Evolutionary conservation across 2,329 filamentous ascomycete species (phyloP), one percentile per base, ranked within the genome.

Genomic region (Drechslera avenae): DNA sequence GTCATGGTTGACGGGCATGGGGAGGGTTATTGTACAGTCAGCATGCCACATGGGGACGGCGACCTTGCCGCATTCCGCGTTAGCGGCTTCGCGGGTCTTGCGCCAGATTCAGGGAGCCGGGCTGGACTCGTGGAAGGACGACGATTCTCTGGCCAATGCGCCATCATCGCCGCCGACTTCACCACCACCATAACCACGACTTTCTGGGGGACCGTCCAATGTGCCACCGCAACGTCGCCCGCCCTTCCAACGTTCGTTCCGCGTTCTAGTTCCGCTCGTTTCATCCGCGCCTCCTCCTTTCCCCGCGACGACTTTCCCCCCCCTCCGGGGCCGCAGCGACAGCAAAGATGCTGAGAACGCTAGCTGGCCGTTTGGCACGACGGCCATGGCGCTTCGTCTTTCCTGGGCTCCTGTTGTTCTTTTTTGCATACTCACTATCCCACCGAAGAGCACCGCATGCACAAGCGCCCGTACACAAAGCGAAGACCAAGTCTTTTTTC

Each of bases 401-500:
- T 40, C 66, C 66, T 9, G 67, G 62, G 39, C 49, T 71, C 44
- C 53, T 72, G 16, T 54, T 73, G 18, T 62, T 69, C 61, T 65
- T 71, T 56, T 66, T 69, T 50, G 57, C 61, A 37, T 63, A 64
- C 55, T 59, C 66, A 1, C 59, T 73, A 36, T 60, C 66, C 32
- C 66, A 63, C 30, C 60, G 63, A 41, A 61, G 63, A 40, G 45
- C 54, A 10, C 54, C 53, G 3, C 41, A 31, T 42, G 34, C 51
- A 19, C 37, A 46, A 30, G 57, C 54, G 42, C 57, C 61, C 7
- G 62, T 64, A 28, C 67, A 69, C 56, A 56, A 56, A 42, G 59
- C 57, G 35, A 66, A 66, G 52, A 73, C 70, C 13, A 72, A 71
- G 59, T 66, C 63, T 39, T 73, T 69, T 61, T 73, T 73, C 60